These are phyloP conservation scores for Brassica hybrid DNA, from an alignment of 441 rosid genomes.

Conservation along the genomic window DNA sequence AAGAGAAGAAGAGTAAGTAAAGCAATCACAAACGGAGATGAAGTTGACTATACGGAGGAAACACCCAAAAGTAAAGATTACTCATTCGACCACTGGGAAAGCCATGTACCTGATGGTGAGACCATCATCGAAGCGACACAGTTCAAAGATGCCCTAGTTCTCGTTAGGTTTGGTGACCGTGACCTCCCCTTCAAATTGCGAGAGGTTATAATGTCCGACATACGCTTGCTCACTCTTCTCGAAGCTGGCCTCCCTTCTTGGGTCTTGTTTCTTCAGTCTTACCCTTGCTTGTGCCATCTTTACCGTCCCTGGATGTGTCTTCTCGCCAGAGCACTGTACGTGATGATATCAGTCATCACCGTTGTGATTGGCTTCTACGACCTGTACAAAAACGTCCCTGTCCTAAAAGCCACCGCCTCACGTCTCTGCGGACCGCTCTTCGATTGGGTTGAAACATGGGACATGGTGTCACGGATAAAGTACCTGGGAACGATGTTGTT, in stretches of 20 bases:
- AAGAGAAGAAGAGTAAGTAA: constrained; percentile 77
- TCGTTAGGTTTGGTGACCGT: constrained; percentile 76
- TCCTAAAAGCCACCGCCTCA: constrained; percentile 89
- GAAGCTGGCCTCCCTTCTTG: constrained; percentile 99
- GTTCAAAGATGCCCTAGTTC: constrained; percentile 74
- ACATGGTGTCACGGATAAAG: constrained; percentile 91
- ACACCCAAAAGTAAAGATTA: constrained; percentile 51
- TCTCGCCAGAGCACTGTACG: constrained; percentile 86
- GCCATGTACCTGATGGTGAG: constrained; percentile 49
- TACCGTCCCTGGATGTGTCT: constrained; percentile 99
- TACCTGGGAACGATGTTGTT: constrained; percentile 98
- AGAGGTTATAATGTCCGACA: constrained; percentile 72
- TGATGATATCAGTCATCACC: constrained; percentile 73
- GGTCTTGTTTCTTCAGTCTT: constrained; percentile 96
- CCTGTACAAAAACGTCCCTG: constrained; percentile 95
- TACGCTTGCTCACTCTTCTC: constrained; percentile 80
- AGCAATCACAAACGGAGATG: constrained; percentile 48
- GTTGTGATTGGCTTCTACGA: constrained; percentile 94
- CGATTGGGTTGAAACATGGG: constrained; percentile 98
- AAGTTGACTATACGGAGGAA: constrained; percentile 71
- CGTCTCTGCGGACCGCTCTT: constrained; percentile 88
- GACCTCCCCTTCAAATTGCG: constrained; percentile 82
- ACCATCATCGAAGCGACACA: constrained; percentile 56
- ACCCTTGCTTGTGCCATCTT: constrained; percentile 88
- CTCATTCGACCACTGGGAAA: constrained; percentile 46